phyloP scores from a whole-genome alignment of 257 asterid genomes.

The Nicotiana knightiana region DNA sequence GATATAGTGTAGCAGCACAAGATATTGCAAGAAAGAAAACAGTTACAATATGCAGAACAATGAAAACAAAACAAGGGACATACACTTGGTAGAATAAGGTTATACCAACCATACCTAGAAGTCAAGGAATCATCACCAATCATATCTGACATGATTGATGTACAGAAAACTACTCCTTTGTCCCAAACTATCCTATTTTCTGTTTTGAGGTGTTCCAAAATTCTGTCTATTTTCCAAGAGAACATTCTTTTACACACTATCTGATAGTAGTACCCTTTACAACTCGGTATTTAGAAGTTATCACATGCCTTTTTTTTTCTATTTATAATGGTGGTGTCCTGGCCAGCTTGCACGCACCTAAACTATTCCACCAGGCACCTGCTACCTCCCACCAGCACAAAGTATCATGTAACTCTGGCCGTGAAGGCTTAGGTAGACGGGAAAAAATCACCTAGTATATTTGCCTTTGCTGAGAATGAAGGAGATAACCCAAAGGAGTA shows the following conservation, averaged over 20 bases:
- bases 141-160: background rate
- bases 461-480: no score
- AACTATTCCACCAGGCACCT: no score
- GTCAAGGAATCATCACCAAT: background rate
- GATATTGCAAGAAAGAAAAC: background rate
- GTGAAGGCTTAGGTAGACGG: no score
- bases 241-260: background rate
- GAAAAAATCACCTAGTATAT: no score
- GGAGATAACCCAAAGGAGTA: background rate
- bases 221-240: background rate
- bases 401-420: no score
- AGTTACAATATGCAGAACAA: background rate
- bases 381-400: no score
- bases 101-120: background rate
- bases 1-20: background rate
- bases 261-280: background rate
- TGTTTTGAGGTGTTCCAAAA: background rate
- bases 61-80: background rate
- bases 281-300: slow-evolving; percentile 1
- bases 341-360: no score
- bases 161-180: background rate
- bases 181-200: background rate
- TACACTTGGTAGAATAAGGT: background rate
- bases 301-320: background rate
- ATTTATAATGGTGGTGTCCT: no score